Conservation (phyloP, 139 green algal genomes). For the Picochlorum sp. region DNA sequence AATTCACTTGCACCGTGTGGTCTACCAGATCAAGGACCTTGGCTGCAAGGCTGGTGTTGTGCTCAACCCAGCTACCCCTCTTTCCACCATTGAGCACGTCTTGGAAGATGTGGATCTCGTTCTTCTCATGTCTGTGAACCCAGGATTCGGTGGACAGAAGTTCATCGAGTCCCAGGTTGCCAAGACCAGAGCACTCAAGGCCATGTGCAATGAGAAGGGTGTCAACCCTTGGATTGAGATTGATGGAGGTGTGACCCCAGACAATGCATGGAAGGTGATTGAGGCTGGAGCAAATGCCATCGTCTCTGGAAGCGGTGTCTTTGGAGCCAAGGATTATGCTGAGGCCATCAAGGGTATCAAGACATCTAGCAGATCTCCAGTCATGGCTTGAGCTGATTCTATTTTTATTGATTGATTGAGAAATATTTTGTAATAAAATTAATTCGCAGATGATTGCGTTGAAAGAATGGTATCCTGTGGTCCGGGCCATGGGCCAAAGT, state of each 20-base stretch:
- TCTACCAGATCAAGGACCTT: slow-evolving; percentile 98
- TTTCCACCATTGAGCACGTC: slow-evolving; percentile 84
- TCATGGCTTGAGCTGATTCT: slow-evolving; percentile 2
- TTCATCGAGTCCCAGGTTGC: slow-evolving; percentile 94
- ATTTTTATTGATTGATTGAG: not conserved
- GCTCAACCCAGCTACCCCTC: slow-evolving; percentile 91
- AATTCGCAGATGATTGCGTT: slow-evolving; percentile 12
- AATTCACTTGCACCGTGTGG: slow-evolving; percentile 89
- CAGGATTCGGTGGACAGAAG: slow-evolving; percentile 96
- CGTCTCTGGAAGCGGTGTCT: slow-evolving; percentile 92
- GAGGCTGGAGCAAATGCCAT: slow-evolving; percentile 93
- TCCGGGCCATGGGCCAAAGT: slow-evolving; percentile 12
- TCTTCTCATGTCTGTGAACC: slow-evolving; percentile 98
- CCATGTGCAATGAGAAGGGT: slow-evolving; percentile 83
- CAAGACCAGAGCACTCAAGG: slow-evolving; percentile 84
- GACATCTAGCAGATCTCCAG: slow-evolving; percentile 33
- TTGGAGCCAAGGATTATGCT: slow-evolving; percentile 62
- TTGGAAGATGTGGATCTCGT: slow-evolving; percentile 86
- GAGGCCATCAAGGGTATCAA: slow-evolving; percentile 68
- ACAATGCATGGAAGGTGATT: slow-evolving; percentile 90
- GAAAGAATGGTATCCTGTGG: slow-evolving; percentile 38
- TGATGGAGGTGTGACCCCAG: slow-evolving; percentile 87
- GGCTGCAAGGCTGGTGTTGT: slow-evolving; percentile 93
- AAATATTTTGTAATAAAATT: not conserved
- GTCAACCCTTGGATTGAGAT: slow-evolving; percentile 99